Evolutionary conservation across 1,284 basidiomycete species (phyloP), one percentile per base, ranked within the genome.

Genomic region (Moesziomyces sp.): DNA sequence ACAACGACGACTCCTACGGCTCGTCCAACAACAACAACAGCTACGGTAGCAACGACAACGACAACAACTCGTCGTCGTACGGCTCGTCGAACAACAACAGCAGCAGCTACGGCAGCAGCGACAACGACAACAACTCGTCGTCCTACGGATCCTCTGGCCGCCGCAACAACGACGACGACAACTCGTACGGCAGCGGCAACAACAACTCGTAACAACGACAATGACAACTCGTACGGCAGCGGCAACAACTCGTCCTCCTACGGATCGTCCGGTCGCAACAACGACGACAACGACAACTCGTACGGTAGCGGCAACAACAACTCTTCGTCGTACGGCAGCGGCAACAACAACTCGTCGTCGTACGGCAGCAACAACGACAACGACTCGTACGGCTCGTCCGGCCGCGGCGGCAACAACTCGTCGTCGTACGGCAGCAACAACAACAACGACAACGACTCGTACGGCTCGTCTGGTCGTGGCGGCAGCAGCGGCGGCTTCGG

Each of bases 91-190:
- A 35, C 50, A 43, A 52, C 40, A 35, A 35, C 18, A 52, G 38
- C 38, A 16, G 21, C 50, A 43, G 26, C 26, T 28, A 28, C 6
- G 26, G 26, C 47, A 53, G 55, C 18, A 58, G 51, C 59, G 62
- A 67, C 59, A 60, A 55, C 52, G 59, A 43, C 40, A 24, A 43
- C 35, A 43, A 40, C 50, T 34, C 47, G 40, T 62, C 50, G 45
- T 6, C 8, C 24, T 16, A 16, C 21, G 21, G 21, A 21, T 21
- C 21, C 10, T 45, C 34, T 16, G 54, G 44, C 44, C 47, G 43
- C n/a, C 19, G 55, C 18, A 58, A 53, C 59, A 62, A 67, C 59
- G 58, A 55, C 52, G 59, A 43, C 40, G 16, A 43, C 35, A 43
- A 40, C 50, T 34, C 47, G 40, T 62, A 58, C 43, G 52, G 58